Conservation (phyloP, 202 grass and related monocot genomes). For the Panicum virgatum region DNA sequence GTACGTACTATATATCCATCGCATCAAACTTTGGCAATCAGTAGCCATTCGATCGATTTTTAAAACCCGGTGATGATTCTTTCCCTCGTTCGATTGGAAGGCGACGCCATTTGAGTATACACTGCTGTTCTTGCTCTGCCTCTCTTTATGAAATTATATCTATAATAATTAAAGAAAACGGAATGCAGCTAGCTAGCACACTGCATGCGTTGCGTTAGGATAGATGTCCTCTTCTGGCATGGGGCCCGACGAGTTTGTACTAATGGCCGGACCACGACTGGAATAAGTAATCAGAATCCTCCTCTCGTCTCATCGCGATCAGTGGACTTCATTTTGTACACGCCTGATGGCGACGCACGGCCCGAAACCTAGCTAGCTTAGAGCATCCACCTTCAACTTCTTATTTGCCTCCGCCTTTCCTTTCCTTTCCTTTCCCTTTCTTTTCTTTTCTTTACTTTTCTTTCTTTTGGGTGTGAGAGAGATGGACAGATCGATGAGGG, state of each 20-base stretch:
- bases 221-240: conserved; percentile 26
- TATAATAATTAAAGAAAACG: no score
- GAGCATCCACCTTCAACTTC: background rate
- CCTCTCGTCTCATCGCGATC: conserved; percentile 15
- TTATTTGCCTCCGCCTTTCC: background rate
- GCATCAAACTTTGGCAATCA: background rate
- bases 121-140: no score
- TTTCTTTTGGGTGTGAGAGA: background rate
- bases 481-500: background rate
- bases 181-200: no score
- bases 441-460: background rate
- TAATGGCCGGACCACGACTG: background rate
- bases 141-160: no score
- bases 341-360: conserved; percentile 39
- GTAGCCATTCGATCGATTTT: background rate
- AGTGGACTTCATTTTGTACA: conserved; percentile 25
- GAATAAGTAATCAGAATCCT: background rate
- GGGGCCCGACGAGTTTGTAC: conserved; percentile 5
- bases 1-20: background rate
- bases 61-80: background rate
- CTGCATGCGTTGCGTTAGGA: conserved; percentile 1
- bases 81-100: background rate
- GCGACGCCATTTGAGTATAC: no score
- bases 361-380: conserved; percentile 27
- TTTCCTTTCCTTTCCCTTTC: no score